Evolutionary conservation across 1,284 basidiomycete species (phyloP).

Genomic region (Amylostereum areolatum): DNA sequence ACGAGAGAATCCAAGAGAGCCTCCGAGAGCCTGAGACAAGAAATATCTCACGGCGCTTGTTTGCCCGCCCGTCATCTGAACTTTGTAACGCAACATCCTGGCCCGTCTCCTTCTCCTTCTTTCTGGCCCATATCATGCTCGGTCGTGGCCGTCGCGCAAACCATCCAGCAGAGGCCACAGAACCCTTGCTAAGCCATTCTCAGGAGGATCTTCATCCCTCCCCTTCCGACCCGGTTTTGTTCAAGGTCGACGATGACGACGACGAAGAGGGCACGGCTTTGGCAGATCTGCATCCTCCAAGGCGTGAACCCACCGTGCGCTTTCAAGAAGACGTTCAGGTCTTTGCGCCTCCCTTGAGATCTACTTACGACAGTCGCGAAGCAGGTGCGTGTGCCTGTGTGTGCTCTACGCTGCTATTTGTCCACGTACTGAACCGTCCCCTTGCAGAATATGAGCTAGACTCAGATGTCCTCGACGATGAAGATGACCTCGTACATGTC

Average conservation of each 20-base stretch:
- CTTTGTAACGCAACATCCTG: background rate
- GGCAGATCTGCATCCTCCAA: constrained; percentile 8
- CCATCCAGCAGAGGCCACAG: constrained; percentile 36
- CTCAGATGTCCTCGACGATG: constrained; percentile 67
- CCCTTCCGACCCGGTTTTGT: constrained; percentile 20
- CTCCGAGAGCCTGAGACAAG: background rate
- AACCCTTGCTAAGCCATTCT: constrained; percentile 47
- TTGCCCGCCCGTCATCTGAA: background rate
- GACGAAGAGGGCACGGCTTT: constrained; percentile 23
- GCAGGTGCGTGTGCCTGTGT: constrained; percentile 48
- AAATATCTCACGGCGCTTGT: background rate
- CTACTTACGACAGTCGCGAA: constrained; percentile 68
- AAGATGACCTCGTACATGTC: constrained; percentile 32
- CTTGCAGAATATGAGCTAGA: constrained; percentile 70
- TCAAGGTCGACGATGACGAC: constrained; percentile 26
- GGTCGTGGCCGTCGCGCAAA: constrained; percentile 8
- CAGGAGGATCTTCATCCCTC: constrained; percentile 27
- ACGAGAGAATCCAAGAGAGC: background rate
- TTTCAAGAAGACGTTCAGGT: constrained; percentile 65
- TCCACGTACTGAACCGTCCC: background rate
- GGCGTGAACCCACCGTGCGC: constrained; percentile 34
- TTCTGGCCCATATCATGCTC: constrained; percentile 7
- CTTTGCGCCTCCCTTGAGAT: constrained; percentile 60
- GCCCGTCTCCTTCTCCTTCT: background rate
- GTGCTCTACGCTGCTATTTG: background rate